Base-by-base conservation (phyloP, 371 early-diverging fungal genomes). In the Vairimorpha necatrix region DNA sequence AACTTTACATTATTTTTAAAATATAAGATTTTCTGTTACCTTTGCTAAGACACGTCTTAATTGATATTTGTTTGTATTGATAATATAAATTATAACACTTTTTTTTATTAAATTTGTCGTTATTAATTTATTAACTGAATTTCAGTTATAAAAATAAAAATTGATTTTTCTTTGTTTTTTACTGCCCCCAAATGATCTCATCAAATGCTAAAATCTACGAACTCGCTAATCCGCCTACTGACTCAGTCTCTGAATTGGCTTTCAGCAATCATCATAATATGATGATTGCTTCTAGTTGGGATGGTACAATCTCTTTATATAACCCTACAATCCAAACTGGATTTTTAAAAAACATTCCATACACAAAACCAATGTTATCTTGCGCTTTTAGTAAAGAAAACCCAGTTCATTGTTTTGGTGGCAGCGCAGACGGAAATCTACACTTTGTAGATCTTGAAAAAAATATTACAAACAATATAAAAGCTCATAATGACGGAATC, bases 221-320 rank as follows among this genome's bases (percentile, higher is more conserved):
- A 20, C 48, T 82, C 22, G 77, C 58, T 20, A 67, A 73, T 61
- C 67, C 78, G 13, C 82, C 85, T n/a, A 61, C 74, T 14, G 85
- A 85, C 48, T 76, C 82, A 24, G 62, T 82, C 53, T 82, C 84
- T 16, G 77, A 76, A 18, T 61, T 85, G 4, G 30, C 58, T 28
- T 84, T 80, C 72, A 74, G 68, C 62, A 63, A 63, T 32, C 42
- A n/a, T 16, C 53, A 66, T 36, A 58, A 67, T 30, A 36, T 80
- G 42, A 68, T 85, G 38, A 69, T 80, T 13, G 79, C 79, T 28
- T 69, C 78, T 39, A 73, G 76, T 6, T 85, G 86, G 86, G 86
- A 85, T 69, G 79, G 83, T 2, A 71, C 83, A 20, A 61, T 85
- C 33, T 60, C 62, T 36, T 63, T 60, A 38, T 77, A 77, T 34